Evolutionary conservation across 495 filamentous ascomycete species (phyloP).

Genomic region (Talaromyces adpressus): DNA sequence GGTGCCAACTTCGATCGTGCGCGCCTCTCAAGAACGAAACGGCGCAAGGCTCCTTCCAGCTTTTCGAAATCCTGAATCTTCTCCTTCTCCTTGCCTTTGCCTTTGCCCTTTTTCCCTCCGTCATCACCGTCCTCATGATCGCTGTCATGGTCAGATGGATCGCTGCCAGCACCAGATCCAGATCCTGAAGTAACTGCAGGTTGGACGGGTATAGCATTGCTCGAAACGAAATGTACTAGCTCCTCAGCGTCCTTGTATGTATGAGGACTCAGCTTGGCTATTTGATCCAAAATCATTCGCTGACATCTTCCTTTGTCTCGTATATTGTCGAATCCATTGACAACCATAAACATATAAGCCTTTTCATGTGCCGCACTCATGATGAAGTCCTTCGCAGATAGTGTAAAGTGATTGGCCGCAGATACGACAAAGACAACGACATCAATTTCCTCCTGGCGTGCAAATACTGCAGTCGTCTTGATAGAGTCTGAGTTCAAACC

Average conservation of each 20-base stretch:
- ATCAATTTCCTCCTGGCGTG: conserved; percentile 95
- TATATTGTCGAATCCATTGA: conserved; percentile 95
- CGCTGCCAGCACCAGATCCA: conserved; percentile 43
- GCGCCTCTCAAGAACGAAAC: conserved; percentile 94
- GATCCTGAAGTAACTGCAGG: conserved; percentile 29
- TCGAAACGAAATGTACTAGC: conserved; percentile 95
- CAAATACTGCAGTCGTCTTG: conserved; percentile 95
- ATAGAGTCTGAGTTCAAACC: conserved; percentile 92
- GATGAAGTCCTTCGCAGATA: conserved; percentile 94
- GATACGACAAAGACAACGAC: conserved; percentile 98
- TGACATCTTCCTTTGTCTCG: conserved; percentile 80
- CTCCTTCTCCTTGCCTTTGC: conserved; percentile 84
- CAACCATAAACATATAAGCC: conserved; percentile 97
- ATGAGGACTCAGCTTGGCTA: conserved; percentile 72
- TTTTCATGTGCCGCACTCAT: conserved; percentile 93
- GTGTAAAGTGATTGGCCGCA: conserved; percentile 94
- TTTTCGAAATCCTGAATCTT: conserved; percentile 83
- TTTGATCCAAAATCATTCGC: conserved; percentile 87
- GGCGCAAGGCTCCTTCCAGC: conserved; percentile 77
- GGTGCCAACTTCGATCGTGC: conserved; percentile 93
- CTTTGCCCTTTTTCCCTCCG: conserved; percentile 56
- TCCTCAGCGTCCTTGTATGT: conserved; percentile 91
- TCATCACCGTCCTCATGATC: conserved; percentile 24
- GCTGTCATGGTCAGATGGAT: conserved; percentile 48
- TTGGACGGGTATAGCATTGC: conserved; percentile 78